Conservation (phyloP, 2,329 filamentous ascomycete genomes). For the Fusarium poae region DNA sequence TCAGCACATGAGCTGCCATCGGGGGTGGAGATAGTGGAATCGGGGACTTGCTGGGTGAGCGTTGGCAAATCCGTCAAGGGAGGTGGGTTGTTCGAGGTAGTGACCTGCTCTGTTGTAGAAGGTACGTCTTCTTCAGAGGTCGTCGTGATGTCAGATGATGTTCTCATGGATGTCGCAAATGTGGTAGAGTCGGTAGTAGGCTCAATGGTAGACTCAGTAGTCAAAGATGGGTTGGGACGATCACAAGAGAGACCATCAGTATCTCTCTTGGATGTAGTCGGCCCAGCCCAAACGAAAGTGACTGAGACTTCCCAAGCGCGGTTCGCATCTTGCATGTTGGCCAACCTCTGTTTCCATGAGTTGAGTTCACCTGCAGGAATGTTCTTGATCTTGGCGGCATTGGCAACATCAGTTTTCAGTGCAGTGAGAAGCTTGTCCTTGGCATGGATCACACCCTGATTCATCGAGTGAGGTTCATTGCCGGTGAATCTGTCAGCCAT, state of each 20-base stretch:
- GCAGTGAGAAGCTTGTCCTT: not conserved
- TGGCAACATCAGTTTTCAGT: not conserved
- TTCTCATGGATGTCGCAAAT: conserved; percentile 3
- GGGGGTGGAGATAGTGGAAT: not conserved
- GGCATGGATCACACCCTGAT: not conserved
- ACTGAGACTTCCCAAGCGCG: not conserved
- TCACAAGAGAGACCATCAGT: conserved; percentile 3
- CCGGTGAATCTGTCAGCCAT: conserved; percentile 5
- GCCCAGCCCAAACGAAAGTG: not conserved
- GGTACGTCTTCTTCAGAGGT: not conserved
- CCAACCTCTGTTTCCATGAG: not conserved
- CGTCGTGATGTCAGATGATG: not conserved
- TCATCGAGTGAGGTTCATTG: conserved; percentile 6
- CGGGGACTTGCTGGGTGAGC: conserved; percentile 1
- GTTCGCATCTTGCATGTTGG: not conserved
- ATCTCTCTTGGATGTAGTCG: conserved; percentile 5
- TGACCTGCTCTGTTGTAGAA: not conserved
- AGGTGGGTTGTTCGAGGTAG: not conserved
- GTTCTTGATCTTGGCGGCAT: not conserved
- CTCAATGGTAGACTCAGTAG: not conserved
- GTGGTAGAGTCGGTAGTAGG: not conserved
- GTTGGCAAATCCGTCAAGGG: conserved; percentile 4
- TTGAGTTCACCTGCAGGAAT: not conserved
- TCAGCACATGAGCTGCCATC: conserved; percentile 14
- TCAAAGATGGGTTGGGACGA: not conserved